Conservation (phyloP, 352 stramenopile genomes). For the Globisporangium yorkense region DNA sequence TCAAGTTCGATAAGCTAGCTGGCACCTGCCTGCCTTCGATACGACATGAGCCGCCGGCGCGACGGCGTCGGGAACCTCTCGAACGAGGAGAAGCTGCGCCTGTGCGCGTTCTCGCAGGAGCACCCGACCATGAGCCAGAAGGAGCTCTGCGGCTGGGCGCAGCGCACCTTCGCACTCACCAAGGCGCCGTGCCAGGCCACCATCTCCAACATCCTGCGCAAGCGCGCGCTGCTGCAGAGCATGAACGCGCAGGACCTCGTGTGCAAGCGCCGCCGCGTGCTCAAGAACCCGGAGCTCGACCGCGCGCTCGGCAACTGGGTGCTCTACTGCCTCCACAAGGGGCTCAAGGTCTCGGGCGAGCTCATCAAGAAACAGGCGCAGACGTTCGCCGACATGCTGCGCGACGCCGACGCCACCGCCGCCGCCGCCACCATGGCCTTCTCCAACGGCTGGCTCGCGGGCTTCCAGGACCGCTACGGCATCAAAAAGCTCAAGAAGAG, state of each 20-base stretch:
- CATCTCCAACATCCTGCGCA: conserved; percentile 52
- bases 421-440: conserved; percentile 27
- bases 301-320: conserved; percentile 43
- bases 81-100: conserved; percentile 49
- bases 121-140: conserved; percentile 43
- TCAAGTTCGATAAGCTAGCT: too few species aligned
- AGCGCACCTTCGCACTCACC: conserved; percentile 38
- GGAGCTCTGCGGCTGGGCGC: conserved; percentile 40
- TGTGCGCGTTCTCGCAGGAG: conserved; percentile 46
- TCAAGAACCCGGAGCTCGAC: conserved; percentile 54
- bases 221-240: conserved; percentile 33
- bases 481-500: conserved; percentile 8
- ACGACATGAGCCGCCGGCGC: not conserved
- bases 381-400: conserved; percentile 29
- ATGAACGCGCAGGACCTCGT: conserved; percentile 27
- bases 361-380: conserved; percentile 33
- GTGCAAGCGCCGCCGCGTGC: conserved; percentile 31
- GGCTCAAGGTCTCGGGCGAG: conserved; percentile 19
- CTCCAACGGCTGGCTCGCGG: conserved; percentile 56
- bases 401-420: not conserved
- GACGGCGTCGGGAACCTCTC: conserved; percentile 33
- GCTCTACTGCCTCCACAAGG: conserved; percentile 23
- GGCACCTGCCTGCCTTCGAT: too few species aligned
- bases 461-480: conserved; percentile 45
- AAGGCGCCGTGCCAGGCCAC: conserved; percentile 44